These are phyloP conservation scores for Oxytropis ochrocephala DNA, from an alignment of 306 rosid species.

Conservation along the genomic window DNA sequence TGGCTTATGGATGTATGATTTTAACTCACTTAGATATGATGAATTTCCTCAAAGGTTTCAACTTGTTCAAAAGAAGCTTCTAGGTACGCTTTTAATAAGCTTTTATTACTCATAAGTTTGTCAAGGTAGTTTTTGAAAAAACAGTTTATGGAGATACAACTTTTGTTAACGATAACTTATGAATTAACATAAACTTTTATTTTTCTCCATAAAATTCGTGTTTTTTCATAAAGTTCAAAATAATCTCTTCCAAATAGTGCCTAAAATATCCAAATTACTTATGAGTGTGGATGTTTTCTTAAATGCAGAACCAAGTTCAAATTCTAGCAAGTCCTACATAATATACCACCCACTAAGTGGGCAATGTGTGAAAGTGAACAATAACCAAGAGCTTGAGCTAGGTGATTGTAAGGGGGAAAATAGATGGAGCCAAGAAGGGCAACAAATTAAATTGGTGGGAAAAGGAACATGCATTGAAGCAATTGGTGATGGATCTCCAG, in stretches of 20 bases:
- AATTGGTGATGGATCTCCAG: constrained; percentile 7
- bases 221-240: no score
- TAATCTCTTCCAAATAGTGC: no score
- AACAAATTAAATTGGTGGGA: constrained; percentile 11
- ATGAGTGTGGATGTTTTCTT: not conserved
- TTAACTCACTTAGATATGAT: constrained; percentile 18
- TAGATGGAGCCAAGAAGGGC: constrained; percentile 23
- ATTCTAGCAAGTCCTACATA: constrained; percentile 9
- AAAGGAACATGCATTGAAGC: constrained; percentile 18
- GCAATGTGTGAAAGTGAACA: constrained; percentile 22
- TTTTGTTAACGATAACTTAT: no score
- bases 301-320: constrained; percentile 29
- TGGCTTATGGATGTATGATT: constrained; percentile 17
- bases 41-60: constrained; percentile 22
- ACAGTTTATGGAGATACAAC: no score
- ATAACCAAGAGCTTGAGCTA: constrained; percentile 11
- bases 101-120: no score
- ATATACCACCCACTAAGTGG: constrained; percentile 28
- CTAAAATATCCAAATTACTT: no score
- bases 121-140: no score
- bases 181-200: no score
- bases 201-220: no score
- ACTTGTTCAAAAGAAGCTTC: constrained; percentile 15
- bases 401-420: constrained; percentile 9
- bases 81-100: constrained; percentile 29